Conservation (phyloP, 2,329 filamentous ascomycete genomes). For the Fusarium coicis region DNA sequence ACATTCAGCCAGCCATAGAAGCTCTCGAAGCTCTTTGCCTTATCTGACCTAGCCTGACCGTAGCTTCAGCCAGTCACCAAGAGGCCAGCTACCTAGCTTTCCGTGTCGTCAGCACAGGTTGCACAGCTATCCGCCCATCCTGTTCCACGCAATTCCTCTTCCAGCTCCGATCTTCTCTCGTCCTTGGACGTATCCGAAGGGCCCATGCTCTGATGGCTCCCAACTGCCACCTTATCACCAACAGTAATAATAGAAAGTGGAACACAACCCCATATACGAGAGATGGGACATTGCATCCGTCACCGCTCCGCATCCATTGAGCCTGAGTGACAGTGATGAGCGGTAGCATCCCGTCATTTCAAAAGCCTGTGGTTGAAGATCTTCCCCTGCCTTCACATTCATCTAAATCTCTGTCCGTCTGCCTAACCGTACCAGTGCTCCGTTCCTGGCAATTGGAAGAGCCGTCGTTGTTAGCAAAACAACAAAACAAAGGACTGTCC, state of each 20-base stretch:
- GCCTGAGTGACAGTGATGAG: slow-evolving; percentile 37
- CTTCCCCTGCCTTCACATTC: slow-evolving; percentile 5
- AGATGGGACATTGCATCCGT: slow-evolving; percentile 34
- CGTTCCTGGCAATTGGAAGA: slow-evolving; percentile 27
- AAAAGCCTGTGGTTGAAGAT: slow-evolving; percentile 19
- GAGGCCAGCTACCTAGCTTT: slow-evolving; percentile 23
- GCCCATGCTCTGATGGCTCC: slow-evolving; percentile 31
- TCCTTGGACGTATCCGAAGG: slow-evolving; percentile 34
- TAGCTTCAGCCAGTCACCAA: slow-evolving; percentile 40
- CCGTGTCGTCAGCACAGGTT: slow-evolving; percentile 18
- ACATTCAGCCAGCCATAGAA: slow-evolving; percentile 30
- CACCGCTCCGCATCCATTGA: slow-evolving; percentile 30
- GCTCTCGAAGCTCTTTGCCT: slow-evolving; percentile 38
- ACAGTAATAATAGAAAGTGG: slow-evolving; percentile 32
- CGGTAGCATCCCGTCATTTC: slow-evolving; percentile 10
- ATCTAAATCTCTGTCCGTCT: slow-evolving; percentile 14
- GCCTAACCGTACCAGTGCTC: slow-evolving; percentile 13
- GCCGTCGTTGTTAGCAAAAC: slow-evolving; percentile 28
- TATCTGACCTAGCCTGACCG: slow-evolving; percentile 22
- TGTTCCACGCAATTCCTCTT: slow-evolving; percentile 34
- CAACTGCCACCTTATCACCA: slow-evolving; percentile 9
- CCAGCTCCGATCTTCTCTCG: slow-evolving; percentile 33
- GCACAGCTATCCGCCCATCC: slow-evolving; percentile 24
- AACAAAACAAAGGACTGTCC: slow-evolving; percentile 34
- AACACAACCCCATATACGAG: slow-evolving; percentile 15